Conservation (phyloP, 1,284 basidiomycete genomes). For the Sanghuangporus sanghuang region DNA sequence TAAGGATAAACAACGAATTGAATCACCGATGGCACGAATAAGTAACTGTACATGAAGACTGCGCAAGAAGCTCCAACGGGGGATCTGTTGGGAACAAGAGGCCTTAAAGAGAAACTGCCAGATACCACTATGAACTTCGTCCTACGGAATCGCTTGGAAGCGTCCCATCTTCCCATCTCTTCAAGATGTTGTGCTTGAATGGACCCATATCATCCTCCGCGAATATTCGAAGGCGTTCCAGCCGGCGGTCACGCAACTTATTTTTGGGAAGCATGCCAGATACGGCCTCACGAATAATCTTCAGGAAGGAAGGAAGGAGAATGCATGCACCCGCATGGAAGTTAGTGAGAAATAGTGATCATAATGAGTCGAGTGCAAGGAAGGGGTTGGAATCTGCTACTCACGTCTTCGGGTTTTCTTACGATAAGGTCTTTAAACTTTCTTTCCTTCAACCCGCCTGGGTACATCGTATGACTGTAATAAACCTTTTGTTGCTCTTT, state of each 20-base stretch:
- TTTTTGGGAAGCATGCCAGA: conserved; percentile 98
- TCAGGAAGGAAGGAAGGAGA: conserved; percentile 7
- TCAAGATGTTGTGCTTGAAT: conserved; percentile 61
- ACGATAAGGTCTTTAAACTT: conserved; percentile 79
- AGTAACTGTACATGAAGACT: neutral
- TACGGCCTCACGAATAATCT: conserved; percentile 95
- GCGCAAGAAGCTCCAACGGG: neutral
- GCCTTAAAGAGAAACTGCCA: neutral
- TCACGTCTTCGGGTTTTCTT: conserved; percentile 87
- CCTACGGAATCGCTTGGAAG: conserved; percentile 29
- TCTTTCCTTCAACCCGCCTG: conserved; percentile 91
- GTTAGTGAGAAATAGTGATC: neutral
- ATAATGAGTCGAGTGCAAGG: neutral
- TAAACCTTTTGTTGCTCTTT: conserved; percentile 89
- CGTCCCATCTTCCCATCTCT: conserved; percentile 74
- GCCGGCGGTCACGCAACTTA: conserved; percentile 79
- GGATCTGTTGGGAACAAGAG: neutral
- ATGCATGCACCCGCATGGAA: neutral
- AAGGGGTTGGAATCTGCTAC: conserved; percentile 26
- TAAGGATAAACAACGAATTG: neutral
- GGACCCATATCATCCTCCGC: conserved; percentile 68
- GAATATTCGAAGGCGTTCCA: conserved; percentile 85
- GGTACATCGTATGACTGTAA: conserved; percentile 88
- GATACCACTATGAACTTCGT: neutral
- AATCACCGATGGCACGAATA: neutral